phyloP scores from a whole-genome alignment of 768 basidiomycete genomes.

The Termitomyces sp. region DNA sequence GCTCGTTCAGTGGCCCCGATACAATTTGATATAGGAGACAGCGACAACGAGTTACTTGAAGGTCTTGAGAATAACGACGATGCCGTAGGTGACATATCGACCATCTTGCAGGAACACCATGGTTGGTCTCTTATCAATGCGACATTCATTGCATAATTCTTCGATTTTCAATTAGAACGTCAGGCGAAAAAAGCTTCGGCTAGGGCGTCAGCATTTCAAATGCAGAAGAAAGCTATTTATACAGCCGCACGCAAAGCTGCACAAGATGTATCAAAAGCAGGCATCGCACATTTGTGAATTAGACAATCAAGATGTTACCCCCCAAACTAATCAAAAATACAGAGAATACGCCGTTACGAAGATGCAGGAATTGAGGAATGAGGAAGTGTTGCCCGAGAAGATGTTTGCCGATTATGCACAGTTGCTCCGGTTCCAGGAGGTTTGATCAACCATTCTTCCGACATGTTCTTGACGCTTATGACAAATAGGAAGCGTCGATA shows the following conservation, averaged over 20 bases:
- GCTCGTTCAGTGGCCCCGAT: conserved; percentile 13
- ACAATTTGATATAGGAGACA: conserved; percentile 5
- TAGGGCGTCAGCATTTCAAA: conserved; percentile 21
- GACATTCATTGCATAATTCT: neutral
- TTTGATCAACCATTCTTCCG: conserved; percentile 2
- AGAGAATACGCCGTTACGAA: conserved; percentile 26
- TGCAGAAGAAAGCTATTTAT: conserved; percentile 27
- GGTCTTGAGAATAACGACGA: conserved; percentile 10
- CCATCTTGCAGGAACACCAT: conserved; percentile 9
- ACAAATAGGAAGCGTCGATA: conserved; percentile 15
- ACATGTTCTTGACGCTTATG: neutral
- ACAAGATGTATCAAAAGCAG: conserved; percentile 21
- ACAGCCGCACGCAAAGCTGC: conserved; percentile 24
- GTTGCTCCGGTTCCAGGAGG: conserved; percentile 20
- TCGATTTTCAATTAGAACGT: conserved; percentile 14
- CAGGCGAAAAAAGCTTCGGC: conserved; percentile 21
- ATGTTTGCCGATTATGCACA: conserved; percentile 20
- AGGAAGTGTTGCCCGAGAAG: conserved; percentile 22
- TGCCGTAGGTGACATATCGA: conserved; percentile 5
- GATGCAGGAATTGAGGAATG: conserved; percentile 18
- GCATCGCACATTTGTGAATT: conserved; percentile 23
- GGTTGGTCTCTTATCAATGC: conserved; percentile 7
- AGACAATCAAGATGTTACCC: neutral
- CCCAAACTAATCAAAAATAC: neutral
- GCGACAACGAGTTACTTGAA: conserved; percentile 15